Evolutionary conservation across 1,139 yeast species (phyloP).

Genomic region (Yamadazyma aaseri): DNA sequence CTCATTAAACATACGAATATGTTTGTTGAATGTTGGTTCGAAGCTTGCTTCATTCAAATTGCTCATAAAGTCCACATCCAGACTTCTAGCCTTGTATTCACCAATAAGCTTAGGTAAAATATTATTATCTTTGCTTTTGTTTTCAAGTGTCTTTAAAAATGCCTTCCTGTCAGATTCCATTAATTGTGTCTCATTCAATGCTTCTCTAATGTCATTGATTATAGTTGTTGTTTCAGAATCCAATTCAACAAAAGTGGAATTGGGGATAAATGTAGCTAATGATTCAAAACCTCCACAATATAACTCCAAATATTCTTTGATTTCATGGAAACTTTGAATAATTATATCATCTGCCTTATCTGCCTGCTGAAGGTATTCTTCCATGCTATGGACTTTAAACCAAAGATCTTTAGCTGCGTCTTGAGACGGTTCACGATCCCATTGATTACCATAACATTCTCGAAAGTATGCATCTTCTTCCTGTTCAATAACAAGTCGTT

Average conservation of each 20-base stretch:
- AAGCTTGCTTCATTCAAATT: constrained; percentile 26
- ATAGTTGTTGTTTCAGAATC: constrained; percentile 37
- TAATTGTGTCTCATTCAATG: constrained; percentile 23
- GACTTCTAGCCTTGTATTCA: constrained; percentile 30
- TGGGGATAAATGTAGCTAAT: constrained; percentile 51
- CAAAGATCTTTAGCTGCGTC: constrained; percentile 37
- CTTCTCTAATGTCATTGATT: constrained; percentile 43
- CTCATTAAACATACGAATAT: constrained; percentile 38
- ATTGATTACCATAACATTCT: constrained; percentile 51
- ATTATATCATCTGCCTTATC: constrained; percentile 58
- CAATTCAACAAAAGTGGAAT: constrained; percentile 39
- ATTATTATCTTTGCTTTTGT: constrained; percentile 46
- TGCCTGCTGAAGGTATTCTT: constrained; percentile 57
- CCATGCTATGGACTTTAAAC: constrained; percentile 42
- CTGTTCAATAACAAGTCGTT: constrained; percentile 49
- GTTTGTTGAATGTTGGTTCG: constrained; percentile 33
- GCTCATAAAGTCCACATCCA: constrained; percentile 6
- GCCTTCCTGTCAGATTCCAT: constrained; percentile 34
- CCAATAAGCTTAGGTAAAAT: constrained; percentile 53
- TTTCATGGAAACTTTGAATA: constrained; percentile 38
- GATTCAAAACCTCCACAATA: constrained; percentile 43
- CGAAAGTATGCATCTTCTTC: constrained; percentile 56
- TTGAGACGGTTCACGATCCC: constrained; percentile 46
- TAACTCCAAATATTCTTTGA: constrained; percentile 43
- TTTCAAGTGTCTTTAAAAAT: constrained; percentile 41